Conservation (phyloP, 106 monocot genomes). For the Alisma plantagoaquatica region DNA sequence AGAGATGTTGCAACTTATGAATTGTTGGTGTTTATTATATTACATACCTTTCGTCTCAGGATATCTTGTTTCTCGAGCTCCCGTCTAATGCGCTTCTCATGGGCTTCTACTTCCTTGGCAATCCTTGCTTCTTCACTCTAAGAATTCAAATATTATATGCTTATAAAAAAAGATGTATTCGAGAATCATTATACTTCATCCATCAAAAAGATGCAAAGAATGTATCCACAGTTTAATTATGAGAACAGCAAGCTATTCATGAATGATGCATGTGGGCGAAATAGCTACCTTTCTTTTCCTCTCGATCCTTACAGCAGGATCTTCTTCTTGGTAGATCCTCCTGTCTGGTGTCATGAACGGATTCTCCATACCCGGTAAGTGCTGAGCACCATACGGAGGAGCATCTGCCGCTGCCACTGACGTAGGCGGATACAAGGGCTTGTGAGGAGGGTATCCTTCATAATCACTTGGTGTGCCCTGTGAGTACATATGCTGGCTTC, state of each 20-base stretch:
- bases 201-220: too few relatives aligned
- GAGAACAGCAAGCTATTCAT: too few relatives aligned
- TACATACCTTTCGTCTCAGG: conserved; percentile 75
- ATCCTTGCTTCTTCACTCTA: conserved; percentile 88
- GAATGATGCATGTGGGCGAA: too few relatives aligned
- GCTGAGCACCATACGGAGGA: conserved; percentile 31
- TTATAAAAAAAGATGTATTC: too few relatives aligned
- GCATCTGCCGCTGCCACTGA: conserved; percentile 35
- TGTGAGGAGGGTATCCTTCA: conserved; percentile 31
- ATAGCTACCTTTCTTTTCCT: conserved; percentile 92
- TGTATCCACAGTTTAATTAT: too few relatives aligned
- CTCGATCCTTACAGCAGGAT: conserved; percentile 41
- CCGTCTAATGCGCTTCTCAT: conserved; percentile 78
- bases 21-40: too few relatives aligned
- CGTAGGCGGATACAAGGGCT: conserved; percentile 25
- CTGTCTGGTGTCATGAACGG: conserved; percentile 46
- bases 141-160: background rate
- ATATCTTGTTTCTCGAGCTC: conserved; percentile 97
- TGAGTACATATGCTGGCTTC: conserved; percentile 34
- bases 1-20: too few relatives aligned
- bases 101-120: conserved; percentile 97
- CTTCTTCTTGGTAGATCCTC: conserved; percentile 49
- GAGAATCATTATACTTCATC: too few relatives aligned
- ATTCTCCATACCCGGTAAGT: conserved; percentile 38
- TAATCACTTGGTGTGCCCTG: conserved; percentile 35